phyloP scores from a whole-genome alignment of 2,329 filamentous ascomycete genomes.

The Aspergillus persii region DNA sequence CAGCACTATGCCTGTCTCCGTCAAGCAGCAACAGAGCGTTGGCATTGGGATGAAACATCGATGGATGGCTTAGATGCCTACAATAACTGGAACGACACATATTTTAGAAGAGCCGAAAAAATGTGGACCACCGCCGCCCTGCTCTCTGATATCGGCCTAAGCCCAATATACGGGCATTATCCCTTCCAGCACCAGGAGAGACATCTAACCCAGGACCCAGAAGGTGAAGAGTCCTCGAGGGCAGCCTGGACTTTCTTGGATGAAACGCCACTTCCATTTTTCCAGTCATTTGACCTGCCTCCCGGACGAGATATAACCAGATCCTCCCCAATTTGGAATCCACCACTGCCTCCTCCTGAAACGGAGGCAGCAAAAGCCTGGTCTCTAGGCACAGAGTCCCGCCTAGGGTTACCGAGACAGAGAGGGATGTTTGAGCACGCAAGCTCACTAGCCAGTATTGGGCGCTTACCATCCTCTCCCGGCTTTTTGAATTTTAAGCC shows the following conservation, averaged over 20 bases:
- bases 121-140: background rate
- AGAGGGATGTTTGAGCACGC: background rate
- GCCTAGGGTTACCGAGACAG: background rate
- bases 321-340: background rate
- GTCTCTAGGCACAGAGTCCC: background rate
- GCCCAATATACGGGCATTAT: background rate
- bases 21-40: background rate
- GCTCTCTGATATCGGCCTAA: background rate
- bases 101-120: background rate
- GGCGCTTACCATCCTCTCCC: background rate
- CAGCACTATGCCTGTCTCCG: background rate
- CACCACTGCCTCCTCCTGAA: background rate
- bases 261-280: background rate
- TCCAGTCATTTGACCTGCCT: background rate
- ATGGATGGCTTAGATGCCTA: background rate
- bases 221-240: background rate
- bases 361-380: background rate
- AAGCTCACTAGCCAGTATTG: background rate
- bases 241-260: background rate
- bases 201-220: background rate
- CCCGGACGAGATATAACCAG: background rate
- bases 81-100: background rate
- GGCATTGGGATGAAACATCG: background rate
- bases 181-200: background rate
- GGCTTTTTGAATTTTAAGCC: background rate